Percentiles rank a stretch among this genome's conserved stretches.
These are phyloP conservation scores for Lipomyces orientalis DNA, from an alignment of 805 yeast genomes.

Conservation along the genomic window DNA sequence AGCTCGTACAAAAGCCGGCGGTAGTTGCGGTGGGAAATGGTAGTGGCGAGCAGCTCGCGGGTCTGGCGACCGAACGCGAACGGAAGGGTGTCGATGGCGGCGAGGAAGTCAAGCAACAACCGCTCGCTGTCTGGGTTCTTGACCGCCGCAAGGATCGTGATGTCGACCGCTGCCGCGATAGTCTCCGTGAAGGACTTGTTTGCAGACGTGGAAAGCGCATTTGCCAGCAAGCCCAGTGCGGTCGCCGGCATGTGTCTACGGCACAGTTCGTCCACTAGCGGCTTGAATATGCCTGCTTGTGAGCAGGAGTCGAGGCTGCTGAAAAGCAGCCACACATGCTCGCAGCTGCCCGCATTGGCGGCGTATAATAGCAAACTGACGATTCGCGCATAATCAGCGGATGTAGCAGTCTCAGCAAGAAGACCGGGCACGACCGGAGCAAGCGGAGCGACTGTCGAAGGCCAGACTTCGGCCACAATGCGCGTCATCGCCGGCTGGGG, in stretches of 20 bases:
- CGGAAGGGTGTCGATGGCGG: not conserved
- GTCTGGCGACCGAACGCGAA: not conserved
- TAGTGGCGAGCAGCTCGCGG: not conserved
- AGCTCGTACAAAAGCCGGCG: constrained; percentile 15
- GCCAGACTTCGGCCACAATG: not conserved
- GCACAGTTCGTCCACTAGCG: constrained; percentile 1
- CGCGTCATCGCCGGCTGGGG: not conserved
- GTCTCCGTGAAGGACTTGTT: not conserved
- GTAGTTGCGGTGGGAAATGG: not conserved
- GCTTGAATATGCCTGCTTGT: not conserved
- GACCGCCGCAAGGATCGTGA: not conserved
- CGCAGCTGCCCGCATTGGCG: not conserved
- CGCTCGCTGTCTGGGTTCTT: not conserved
- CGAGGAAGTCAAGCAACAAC: not conserved
- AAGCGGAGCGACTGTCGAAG: not conserved
- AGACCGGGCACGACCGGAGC: not conserved
- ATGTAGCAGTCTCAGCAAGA: not conserved
- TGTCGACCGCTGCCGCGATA: not conserved
- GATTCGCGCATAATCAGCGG: not conserved
- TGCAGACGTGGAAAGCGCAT: not conserved
- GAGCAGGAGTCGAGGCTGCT: not conserved
- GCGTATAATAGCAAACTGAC: not conserved
- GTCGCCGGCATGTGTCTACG: not conserved
- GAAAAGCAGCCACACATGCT: not conserved
- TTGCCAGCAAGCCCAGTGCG: not conserved